phyloP scores from a whole-genome alignment of 495 filamentous ascomycete genomes.

The Ramalina peruviana region DNA sequence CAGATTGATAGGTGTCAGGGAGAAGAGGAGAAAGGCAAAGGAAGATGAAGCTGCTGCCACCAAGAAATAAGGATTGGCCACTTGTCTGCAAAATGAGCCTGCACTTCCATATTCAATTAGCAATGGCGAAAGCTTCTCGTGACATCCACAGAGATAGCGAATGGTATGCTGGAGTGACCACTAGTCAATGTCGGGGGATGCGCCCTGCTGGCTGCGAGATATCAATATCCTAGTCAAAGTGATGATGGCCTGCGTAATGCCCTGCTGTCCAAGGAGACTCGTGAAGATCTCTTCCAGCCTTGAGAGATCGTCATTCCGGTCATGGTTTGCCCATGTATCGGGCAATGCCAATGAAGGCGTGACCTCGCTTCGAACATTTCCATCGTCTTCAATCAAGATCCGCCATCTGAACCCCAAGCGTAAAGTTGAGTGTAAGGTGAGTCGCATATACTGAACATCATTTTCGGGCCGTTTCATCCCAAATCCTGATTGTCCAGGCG shows the following conservation, averaged over 20 bases:
- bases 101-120: no score
- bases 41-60: slow-evolving; percentile 72
- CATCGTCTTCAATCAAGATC: slow-evolving; percentile 23
- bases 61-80: slow-evolving; percentile 59
- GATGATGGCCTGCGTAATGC: slow-evolving; percentile 1
- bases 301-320: not conserved
- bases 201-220: not conserved
- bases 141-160: no score
- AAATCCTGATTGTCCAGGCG: not conserved
- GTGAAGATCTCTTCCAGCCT: slow-evolving; percentile 23
- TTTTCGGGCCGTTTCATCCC: no score
- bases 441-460: slow-evolving; percentile 22
- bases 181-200: not conserved
- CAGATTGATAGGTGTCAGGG: slow-evolving; percentile 64
- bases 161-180: no score
- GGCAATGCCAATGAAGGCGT: slow-evolving; percentile 25
- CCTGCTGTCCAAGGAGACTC: slow-evolving; percentile 22
- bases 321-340: slow-evolving; percentile 3
- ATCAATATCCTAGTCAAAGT: slow-evolving; percentile 9
- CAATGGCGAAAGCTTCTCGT: no score
- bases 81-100: no score
- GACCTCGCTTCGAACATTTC: slow-evolving; percentile 29
- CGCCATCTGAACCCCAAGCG: slow-evolving; percentile 19
- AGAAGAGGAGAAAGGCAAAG: slow-evolving; percentile 91
- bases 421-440: slow-evolving; percentile 16